Conservation (phyloP, 345 rosid species). For the Pelargonium nanum region DNA sequence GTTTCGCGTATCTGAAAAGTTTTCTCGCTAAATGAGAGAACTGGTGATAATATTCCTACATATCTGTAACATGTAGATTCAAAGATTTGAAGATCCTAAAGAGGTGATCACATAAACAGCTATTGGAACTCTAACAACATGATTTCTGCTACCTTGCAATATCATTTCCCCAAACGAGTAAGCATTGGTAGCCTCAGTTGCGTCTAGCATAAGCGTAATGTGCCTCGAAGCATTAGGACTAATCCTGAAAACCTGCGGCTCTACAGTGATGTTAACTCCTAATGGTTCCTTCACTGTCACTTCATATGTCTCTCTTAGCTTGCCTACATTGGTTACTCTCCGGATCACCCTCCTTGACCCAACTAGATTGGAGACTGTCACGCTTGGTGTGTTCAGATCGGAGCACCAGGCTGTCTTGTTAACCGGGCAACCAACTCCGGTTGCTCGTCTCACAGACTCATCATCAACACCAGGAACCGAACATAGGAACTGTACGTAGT, state of each 20-base stretch:
- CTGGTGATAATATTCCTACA: too few species aligned
- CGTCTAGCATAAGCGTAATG: conserved; percentile 16
- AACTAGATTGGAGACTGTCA: conserved; percentile 27
- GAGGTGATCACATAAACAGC: conserved; percentile 24
- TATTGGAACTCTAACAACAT: conserved; percentile 27
- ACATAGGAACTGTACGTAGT: conserved; percentile 31
- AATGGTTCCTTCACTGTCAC: conserved; percentile 20
- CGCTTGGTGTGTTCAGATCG: conserved; percentile 30
- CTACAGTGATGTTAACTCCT: conserved; percentile 23
- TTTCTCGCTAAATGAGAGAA: too few species aligned
- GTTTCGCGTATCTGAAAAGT: too few species aligned
- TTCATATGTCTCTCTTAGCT: conserved; percentile 19
- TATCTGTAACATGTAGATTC: conserved; percentile 1
- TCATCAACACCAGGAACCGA: conserved; percentile 35
- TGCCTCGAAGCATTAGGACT: conserved; percentile 21
- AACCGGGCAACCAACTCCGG: conserved; percentile 22
- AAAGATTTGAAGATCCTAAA: conserved; percentile 6
- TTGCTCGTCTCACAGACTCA: conserved; percentile 21
- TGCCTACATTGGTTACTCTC: conserved; percentile 19
- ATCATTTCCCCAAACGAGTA: conserved; percentile 29
- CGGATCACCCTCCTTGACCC: conserved; percentile 28
- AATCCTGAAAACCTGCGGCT: conserved; percentile 15
- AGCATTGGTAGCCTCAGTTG: conserved; percentile 17
- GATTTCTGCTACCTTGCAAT: conserved; percentile 24
- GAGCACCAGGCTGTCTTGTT: conserved; percentile 25